Conservation (phyloP, 768 basidiomycete species). For the Dioszegia crocea region DNA sequence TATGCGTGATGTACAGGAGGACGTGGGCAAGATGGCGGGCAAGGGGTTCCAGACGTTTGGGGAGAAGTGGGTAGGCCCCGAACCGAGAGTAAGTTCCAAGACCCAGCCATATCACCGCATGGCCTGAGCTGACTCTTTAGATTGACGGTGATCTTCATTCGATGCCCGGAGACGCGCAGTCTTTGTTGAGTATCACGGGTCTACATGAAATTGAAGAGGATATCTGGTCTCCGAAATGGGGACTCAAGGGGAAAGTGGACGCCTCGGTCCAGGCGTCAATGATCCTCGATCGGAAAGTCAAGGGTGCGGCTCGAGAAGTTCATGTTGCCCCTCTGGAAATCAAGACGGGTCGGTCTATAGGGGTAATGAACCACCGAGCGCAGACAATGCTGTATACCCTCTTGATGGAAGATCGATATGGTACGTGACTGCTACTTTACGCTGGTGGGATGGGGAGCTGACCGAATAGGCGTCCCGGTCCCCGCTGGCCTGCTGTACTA, state of each 20-base stretch:
- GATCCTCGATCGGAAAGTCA: constrained; percentile 54
- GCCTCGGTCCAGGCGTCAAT: constrained; percentile 68
- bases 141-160: constrained; percentile 70
- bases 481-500: constrained; percentile 86
- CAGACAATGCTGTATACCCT: constrained; percentile 97
- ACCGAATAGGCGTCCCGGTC: constrained; percentile 60
- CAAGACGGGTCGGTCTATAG: constrained; percentile 80
- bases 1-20: constrained; percentile 43
- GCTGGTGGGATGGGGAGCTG: neutral
- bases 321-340: constrained; percentile 72
- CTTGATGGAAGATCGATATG: constrained; percentile 82
- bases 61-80: constrained; percentile 58
- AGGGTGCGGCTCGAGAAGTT: constrained; percentile 28
- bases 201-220: constrained; percentile 91
- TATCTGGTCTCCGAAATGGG: constrained; percentile 93
- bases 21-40: constrained; percentile 48
- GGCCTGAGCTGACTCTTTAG: no score
- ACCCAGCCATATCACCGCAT: no score
- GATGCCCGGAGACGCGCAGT: constrained; percentile 55
- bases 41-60: constrained; percentile 46
- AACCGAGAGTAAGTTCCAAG: constrained; percentile 59
- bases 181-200: constrained; percentile 66
- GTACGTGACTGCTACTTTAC: constrained; percentile 36
- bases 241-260: constrained; percentile 92
- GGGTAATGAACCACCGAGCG: constrained; percentile 86